phyloP scores from a whole-genome alignment of 75 land plant species.

The Picea sitchensis region DNA sequence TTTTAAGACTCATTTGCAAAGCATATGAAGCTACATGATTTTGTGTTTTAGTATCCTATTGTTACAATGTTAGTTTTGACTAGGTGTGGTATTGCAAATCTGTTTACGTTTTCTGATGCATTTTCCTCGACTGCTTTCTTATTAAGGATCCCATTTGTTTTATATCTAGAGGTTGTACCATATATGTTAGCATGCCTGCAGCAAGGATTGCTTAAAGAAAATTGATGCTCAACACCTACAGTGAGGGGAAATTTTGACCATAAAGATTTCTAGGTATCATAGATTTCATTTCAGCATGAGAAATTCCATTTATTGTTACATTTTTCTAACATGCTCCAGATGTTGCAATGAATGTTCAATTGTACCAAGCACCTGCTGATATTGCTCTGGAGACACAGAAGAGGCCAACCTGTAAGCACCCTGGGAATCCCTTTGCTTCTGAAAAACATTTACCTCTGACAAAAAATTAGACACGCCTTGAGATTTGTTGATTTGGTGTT shows the following conservation, averaged over 20 bases:
- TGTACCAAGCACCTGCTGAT: neutral
- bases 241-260: neutral
- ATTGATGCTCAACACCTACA: neutral
- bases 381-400: neutral
- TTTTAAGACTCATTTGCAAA: neutral
- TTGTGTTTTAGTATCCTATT: neutral
- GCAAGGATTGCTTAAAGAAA: constrained; percentile 1
- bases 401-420: neutral
- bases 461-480: constrained; percentile 3
- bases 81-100: constrained; percentile 1
- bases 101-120: neutral
- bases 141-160: neutral
- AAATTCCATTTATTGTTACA: constrained; percentile 1
- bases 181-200: neutral
- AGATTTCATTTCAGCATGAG: neutral
- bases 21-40: neutral
- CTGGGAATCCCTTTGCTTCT: constrained; percentile 1
- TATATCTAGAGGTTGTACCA: neutral
- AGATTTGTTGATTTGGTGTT: neutral
- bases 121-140: constrained; percentile 1
- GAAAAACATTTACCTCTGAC: neutral
- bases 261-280: neutral
- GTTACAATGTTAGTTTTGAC: constrained; percentile 3
- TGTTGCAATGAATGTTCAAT: neutral
- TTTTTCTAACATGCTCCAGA: neutral